A percentile compares a stretch with the other conserved stretches of the same genome.
These are phyloP conservation scores for Gamarada debralockiae DNA, from an alignment of 495 filamentous ascomycete species.

Conservation along the genomic window DNA sequence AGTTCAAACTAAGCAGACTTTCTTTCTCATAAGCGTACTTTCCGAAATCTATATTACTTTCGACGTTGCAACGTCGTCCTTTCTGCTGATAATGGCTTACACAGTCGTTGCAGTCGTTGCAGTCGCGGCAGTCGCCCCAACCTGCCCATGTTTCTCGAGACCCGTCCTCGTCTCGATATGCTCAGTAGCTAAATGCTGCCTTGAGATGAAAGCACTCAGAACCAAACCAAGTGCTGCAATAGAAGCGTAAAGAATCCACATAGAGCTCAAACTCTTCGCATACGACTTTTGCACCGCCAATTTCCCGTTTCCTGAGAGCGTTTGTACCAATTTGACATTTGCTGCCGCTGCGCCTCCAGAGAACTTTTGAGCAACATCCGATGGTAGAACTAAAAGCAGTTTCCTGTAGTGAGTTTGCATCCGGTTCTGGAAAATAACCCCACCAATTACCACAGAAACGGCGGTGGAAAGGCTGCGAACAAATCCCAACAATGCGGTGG, in stretches of 20 bases:
- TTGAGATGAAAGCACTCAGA: conserved; percentile 48
- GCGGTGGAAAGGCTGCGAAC: conserved; percentile 58
- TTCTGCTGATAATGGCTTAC: no score
- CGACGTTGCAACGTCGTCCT: no score
- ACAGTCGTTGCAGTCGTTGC: no score
- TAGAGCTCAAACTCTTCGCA: conserved; percentile 40
- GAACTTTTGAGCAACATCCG: not conserved
- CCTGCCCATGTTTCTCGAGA: conserved; percentile 33
- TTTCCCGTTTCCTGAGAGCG: conserved; percentile 26
- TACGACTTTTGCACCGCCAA: conserved; percentile 35
- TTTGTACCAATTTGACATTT: conserved; percentile 2
- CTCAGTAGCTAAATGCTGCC: conserved; percentile 45
- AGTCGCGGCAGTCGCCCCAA: no score
- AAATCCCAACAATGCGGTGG: conserved; percentile 61
- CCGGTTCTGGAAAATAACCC: conserved; percentile 60
- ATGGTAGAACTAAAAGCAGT: conserved; percentile 9
- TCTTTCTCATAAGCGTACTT: no score
- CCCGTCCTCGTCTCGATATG: conserved; percentile 53
- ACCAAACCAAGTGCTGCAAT: conserved; percentile 45
- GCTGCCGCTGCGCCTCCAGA: not conserved
- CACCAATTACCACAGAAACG: conserved; percentile 60
- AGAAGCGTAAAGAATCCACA: conserved; percentile 55
- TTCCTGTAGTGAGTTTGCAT: conserved; percentile 22
- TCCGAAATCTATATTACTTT: no score
- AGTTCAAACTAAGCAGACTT: no score